Evolutionary conservation across 1,139 yeast genomes (phyloP).

Genomic region (Pichia sp.): DNA sequence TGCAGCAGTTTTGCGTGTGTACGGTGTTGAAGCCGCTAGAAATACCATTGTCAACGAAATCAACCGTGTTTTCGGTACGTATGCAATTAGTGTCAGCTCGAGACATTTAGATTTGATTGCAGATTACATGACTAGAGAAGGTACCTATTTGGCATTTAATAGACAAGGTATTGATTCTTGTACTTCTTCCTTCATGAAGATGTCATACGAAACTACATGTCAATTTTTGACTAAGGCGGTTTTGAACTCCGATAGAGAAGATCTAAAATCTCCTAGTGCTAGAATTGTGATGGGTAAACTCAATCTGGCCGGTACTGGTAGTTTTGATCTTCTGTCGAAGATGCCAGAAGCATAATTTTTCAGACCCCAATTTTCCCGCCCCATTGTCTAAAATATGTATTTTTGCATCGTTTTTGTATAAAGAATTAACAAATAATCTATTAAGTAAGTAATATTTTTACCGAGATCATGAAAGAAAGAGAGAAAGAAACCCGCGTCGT

Average conservation of each 20-base stretch:
- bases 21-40: slow-evolving; percentile 99
- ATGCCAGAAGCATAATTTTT: slow-evolving; percentile 38
- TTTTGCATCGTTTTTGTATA: slow-evolving; percentile 1
- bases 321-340: slow-evolving; percentile 79
- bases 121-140: slow-evolving; percentile 99
- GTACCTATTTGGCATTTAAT: slow-evolving; percentile 92
- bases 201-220: slow-evolving; percentile 98
- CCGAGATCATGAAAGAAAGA: neutral
- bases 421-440: neutral
- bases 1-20: slow-evolving; percentile 81
- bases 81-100: slow-evolving; percentile 87
- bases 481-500: slow-evolving; percentile 7
- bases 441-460: neutral
- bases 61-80: slow-evolving; percentile 91
- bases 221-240: slow-evolving; percentile 96
- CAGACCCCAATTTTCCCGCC: neutral
- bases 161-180: slow-evolving; percentile 97
- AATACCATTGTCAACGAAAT: slow-evolving; percentile 96
- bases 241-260: slow-evolving; percentile 84
- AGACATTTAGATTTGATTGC: slow-evolving; percentile 97
- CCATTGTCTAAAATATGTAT: slow-evolving; percentile 3
- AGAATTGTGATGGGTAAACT: slow-evolving; percentile 90
- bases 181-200: slow-evolving; percentile 95
- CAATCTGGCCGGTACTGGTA: slow-evolving; percentile 92
- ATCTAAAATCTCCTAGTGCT: slow-evolving; percentile 90